These are phyloP conservation scores for Xenoacremonium recifei DNA, from an alignment of 2,329 filamentous ascomycete genomes.

Conservation along the genomic window DNA sequence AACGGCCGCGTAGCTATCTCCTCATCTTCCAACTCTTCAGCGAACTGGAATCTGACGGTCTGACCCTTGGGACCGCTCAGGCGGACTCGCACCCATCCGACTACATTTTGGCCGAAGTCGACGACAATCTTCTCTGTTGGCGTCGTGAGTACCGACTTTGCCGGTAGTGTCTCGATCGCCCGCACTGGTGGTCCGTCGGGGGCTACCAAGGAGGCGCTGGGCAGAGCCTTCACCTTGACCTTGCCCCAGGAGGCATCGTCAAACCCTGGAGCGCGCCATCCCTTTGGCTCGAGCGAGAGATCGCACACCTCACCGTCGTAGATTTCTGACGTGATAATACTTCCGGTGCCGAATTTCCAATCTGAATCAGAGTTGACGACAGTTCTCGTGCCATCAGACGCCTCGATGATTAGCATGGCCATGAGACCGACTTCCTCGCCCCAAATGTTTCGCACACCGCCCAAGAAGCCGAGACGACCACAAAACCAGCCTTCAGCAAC, in stretches of 20 bases:
- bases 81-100: slow-evolving; percentile 49
- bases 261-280: not conserved
- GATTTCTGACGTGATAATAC: slow-evolving; percentile 19
- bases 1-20: too few relatives aligned
- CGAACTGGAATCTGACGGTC: too few relatives aligned
- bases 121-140: slow-evolving; percentile 42
- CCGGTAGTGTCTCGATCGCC: slow-evolving; percentile 29
- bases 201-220: slow-evolving; percentile 27
- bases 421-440: slow-evolving; percentile 37
- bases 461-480: slow-evolving; percentile 29
- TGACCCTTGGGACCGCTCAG: too few relatives aligned
- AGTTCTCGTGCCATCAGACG: slow-evolving; percentile 25
- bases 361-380: slow-evolving; percentile 32
- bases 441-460: slow-evolving; percentile 24
- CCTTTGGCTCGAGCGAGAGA: not conserved
- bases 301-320: slow-evolving; percentile 5
- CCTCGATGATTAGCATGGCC: slow-evolving; percentile 34
- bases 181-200: slow-evolving; percentile 43
- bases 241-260: not conserved
- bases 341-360: slow-evolving; percentile 33
- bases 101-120: slow-evolving; percentile 57
- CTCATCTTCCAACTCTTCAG: too few relatives aligned
- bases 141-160: slow-evolving; percentile 28
- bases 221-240: not conserved
- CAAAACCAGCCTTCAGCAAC: slow-evolving; percentile 50